phyloP scores from a whole-genome alignment of 495 filamentous ascomycete genomes.

The Aspergillus bridgeri region DNA sequence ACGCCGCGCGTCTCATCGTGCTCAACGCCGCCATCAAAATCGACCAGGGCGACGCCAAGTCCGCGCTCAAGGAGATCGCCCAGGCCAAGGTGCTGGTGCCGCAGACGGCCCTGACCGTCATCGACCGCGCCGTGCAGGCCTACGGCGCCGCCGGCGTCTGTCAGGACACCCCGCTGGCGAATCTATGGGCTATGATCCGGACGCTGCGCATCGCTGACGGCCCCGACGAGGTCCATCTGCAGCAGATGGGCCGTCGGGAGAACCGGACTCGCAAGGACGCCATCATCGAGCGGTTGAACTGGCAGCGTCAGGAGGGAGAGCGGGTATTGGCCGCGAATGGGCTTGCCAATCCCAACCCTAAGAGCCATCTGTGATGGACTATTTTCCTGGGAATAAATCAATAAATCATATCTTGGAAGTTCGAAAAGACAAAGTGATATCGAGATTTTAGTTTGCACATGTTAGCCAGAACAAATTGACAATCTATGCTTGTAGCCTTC shows the following conservation, averaged over 20 bases:
- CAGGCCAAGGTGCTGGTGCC: constrained; percentile 85
- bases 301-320: constrained; percentile 62
- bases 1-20: constrained; percentile 79
- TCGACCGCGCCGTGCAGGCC: constrained; percentile 83
- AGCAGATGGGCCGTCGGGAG: constrained; percentile 85
- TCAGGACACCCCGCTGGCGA: constrained; percentile 86
- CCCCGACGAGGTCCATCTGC: constrained; percentile 89
- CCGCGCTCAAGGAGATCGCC: constrained; percentile 78
- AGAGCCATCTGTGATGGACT: constrained; percentile 38
- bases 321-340: constrained; percentile 61
- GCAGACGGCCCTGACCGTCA: constrained; percentile 69
- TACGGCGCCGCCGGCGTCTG: constrained; percentile 83
- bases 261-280: constrained; percentile 63
- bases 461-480: neutral
- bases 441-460: neutral
- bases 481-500: neutral
- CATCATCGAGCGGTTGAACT: constrained; percentile 58
- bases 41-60: constrained; percentile 75
- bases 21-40: constrained; percentile 90
- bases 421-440: neutral
- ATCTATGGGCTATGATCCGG: constrained; percentile 79
- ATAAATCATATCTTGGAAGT: too few species aligned
- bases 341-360: constrained; percentile 43
- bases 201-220: constrained; percentile 86
- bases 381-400: constrained; percentile 3